Evolutionary conservation across 2,329 filamentous ascomycete genomes (phyloP).

Genomic region (Xylariomycetidae sp.): DNA sequence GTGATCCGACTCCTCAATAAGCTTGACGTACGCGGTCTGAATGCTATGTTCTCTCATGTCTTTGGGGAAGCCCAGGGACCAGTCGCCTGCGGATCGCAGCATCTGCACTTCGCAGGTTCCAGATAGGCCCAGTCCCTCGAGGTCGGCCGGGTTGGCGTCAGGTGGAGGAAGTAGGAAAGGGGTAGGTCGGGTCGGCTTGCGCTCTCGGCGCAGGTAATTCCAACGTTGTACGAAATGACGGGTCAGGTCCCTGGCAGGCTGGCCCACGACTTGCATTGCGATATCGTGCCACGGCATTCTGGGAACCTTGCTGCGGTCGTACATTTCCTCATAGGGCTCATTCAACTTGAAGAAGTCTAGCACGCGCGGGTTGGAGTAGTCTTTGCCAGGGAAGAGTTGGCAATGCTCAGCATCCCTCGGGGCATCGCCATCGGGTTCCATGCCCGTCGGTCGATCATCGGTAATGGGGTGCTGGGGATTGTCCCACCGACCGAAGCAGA

Average conservation of each 20-base stretch:
- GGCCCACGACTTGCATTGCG: constrained; percentile 93
- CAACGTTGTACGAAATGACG: constrained; percentile 96
- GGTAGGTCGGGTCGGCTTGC: constrained; percentile 87
- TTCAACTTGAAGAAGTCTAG: constrained; percentile 92
- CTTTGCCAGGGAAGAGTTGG: constrained; percentile 94
- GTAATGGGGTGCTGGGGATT: constrained; percentile 86
- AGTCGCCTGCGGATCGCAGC: constrained; percentile 78
- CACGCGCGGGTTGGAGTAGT: constrained; percentile 94
- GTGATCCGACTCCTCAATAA: constrained; percentile 92
- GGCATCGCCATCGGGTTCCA: constrained; percentile 65
- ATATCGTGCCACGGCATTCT: constrained; percentile 99
- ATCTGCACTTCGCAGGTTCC: constrained; percentile 98
- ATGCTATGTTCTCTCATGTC: constrained; percentile 89
- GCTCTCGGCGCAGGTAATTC: constrained; percentile 92
- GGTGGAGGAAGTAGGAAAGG: constrained; percentile 91
- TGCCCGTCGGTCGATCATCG: constrained; percentile 92
- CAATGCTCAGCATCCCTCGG: constrained; percentile 91
- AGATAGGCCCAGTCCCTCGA: constrained; percentile 80
- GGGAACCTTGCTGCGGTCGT: constrained; percentile 80
- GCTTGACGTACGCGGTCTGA: constrained; percentile 88
- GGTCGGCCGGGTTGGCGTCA: constrained; percentile 79
- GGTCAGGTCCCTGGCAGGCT: constrained; percentile 88
- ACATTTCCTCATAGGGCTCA: constrained; percentile 98
- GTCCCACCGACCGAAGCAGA: constrained; percentile 97
- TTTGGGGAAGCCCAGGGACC: constrained; percentile 73